Evolutionary conservation across 2,329 filamentous ascomycete genomes (phyloP).

Genomic region (Scopulariopsis brevicaulis): DNA sequence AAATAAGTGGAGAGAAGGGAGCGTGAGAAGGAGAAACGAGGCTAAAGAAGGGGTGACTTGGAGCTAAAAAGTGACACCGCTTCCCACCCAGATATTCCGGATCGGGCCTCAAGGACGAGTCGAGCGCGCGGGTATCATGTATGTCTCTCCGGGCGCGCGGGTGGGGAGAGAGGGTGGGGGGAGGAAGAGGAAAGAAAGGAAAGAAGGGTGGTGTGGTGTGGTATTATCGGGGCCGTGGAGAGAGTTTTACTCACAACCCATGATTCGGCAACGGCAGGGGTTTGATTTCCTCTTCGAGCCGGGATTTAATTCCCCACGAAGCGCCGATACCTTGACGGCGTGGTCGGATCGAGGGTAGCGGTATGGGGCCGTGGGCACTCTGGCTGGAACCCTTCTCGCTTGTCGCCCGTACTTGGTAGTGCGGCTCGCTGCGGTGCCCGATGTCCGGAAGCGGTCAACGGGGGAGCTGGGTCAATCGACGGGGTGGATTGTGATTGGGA

Average conservation of each 20-base stretch:
- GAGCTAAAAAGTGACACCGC: not conserved
- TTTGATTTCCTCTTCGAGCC: too few relatives aligned
- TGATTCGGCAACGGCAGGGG: too few relatives aligned
- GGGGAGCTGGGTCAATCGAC: too few relatives aligned
- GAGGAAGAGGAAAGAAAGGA: not conserved
- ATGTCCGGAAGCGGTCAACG: not conserved
- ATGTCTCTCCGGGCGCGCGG: too few relatives aligned
- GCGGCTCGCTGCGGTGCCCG: not conserved
- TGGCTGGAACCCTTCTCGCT: not conserved
- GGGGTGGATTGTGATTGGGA: not conserved
- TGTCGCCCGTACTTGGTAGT: not conserved
- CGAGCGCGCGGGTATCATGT: not conserved
- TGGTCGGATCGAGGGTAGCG: not conserved
- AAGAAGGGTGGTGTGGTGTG: not conserved
- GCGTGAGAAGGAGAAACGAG: not conserved
- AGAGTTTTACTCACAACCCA: too few relatives aligned
- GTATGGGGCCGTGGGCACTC: not conserved
- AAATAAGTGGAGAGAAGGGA: conserved; percentile 1
- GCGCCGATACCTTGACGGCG: too few relatives aligned
- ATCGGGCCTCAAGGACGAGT: not conserved
- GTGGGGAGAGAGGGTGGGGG: too few relatives aligned
- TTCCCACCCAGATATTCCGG: not conserved
- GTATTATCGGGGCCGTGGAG: not conserved
- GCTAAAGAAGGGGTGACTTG: not conserved
- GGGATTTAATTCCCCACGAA: too few relatives aligned